phyloP scores from a whole-genome alignment of 2,329 filamentous ascomycete species.

The Pseudogymnoascus sp. region DNA sequence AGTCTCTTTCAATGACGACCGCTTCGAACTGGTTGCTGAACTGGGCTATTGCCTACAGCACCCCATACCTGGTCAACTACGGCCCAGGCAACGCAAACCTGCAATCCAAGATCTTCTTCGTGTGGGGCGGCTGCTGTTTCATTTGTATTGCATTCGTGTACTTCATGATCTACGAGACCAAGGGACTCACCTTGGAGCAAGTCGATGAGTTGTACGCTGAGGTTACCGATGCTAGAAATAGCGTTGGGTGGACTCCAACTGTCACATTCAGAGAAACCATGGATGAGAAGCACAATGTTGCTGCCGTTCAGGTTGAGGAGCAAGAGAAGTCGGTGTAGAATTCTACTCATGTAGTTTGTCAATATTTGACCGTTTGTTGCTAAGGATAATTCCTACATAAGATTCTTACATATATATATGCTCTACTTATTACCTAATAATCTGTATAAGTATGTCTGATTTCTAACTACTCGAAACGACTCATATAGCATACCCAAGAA shows the following conservation, averaged over 20 bases:
- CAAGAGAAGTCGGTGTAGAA: too few relatives aligned
- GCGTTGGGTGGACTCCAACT: slow-evolving; percentile 45
- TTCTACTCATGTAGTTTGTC: too few relatives aligned
- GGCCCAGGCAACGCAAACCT: slow-evolving; percentile 62
- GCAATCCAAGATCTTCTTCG: slow-evolving; percentile 67
- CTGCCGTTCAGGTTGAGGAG: too few relatives aligned
- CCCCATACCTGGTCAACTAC: slow-evolving; percentile 69
- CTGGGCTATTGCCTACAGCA: slow-evolving; percentile 74
- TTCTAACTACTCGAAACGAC: too few relatives aligned
- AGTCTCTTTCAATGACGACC: slow-evolving; percentile 68
- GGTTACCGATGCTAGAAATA: slow-evolving; percentile 63
- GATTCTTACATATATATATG: too few relatives aligned
- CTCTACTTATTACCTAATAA: too few relatives aligned
- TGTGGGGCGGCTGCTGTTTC: slow-evolving; percentile 72
- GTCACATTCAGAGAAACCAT: slow-evolving; percentile 21
- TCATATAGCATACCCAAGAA: too few relatives aligned
- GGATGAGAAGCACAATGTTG: background rate
- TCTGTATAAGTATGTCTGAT: too few relatives aligned
- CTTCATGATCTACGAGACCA: slow-evolving; percentile 69
- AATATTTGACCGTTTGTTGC: too few relatives aligned
- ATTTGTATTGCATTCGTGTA: slow-evolving; percentile 65
- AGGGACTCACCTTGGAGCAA: slow-evolving; percentile 68
- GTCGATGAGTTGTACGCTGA: slow-evolving; percentile 74
- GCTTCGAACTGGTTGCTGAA: slow-evolving; percentile 74
- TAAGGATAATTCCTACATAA: too few relatives aligned